These are phyloP conservation scores for Xylaria multiplex DNA, from an alignment of 2,329 filamentous ascomycete genomes.

Conservation along the genomic window DNA sequence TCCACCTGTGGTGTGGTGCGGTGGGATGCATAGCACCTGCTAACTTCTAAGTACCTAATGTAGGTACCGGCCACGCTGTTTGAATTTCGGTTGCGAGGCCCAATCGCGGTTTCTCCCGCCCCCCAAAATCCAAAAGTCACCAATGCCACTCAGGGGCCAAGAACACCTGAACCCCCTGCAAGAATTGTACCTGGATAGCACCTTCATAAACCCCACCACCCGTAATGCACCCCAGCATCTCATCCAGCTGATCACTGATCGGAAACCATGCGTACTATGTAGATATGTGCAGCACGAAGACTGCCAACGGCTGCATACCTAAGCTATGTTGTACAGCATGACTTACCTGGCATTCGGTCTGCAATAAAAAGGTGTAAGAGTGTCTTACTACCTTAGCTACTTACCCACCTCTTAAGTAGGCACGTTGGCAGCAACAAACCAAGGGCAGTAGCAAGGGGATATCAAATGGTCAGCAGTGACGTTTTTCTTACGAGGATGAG, in stretches of 20 bases:
- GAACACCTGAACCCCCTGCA: conserved; percentile 1
- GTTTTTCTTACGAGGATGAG: not conserved
- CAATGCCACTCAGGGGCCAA: conserved; percentile 2
- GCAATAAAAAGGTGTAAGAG: not conserved
- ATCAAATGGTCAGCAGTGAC: not conserved
- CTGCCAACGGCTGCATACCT: conserved; percentile 9
- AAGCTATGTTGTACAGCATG: conserved; percentile 12
- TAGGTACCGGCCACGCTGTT: conserved; percentile 8
- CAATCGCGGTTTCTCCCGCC: conserved; percentile 21
- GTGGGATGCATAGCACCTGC: not conserved
- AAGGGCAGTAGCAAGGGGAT: too few species aligned
- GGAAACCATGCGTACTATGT: not conserved
- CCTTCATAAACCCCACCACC: conserved; percentile 14
- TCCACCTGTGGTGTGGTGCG: too few species aligned
- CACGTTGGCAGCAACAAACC: not conserved
- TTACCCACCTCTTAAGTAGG: too few species aligned
- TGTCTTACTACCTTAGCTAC: not conserved
- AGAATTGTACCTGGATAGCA: conserved; percentile 6
- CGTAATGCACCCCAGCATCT: conserved; percentile 31
- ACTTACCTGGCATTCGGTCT: conserved; percentile 8
- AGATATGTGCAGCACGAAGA: conserved; percentile 1
- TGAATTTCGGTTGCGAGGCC: not conserved
- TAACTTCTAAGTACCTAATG: not conserved
- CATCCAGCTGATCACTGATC: conserved; percentile 17
- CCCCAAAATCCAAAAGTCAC: conserved; percentile 1